These are phyloP conservation scores for Euryodendron excelsum DNA, from an alignment of 148 eudicot genomes.

Conservation along the genomic window DNA sequence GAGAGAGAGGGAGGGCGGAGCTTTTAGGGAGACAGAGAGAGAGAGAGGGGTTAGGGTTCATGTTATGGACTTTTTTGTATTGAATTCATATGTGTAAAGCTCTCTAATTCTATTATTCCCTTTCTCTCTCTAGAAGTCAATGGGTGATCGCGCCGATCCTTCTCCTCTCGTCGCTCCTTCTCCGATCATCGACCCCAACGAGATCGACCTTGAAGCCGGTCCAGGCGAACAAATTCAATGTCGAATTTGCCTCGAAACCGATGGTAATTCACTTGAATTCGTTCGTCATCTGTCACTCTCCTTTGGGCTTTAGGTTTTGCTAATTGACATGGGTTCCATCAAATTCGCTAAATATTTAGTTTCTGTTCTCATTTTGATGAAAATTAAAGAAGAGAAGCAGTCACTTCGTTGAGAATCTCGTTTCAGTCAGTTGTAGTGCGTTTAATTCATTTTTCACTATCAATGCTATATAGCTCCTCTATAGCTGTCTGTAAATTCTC, in stretches of 20 bases:
- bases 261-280: slow-evolving; percentile 40
- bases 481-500: not conserved
- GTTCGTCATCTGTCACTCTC: not conserved
- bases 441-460: not conserved
- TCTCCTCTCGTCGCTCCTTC: slow-evolving; percentile 64
- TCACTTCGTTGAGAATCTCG: not conserved
- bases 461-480: too few relatives aligned
- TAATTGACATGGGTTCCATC: not conserved
- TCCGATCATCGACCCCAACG: slow-evolving; percentile 32
- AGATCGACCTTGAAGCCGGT: slow-evolving; percentile 88
- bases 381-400: too few relatives aligned
- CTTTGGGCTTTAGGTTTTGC: not conserved
- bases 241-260: slow-evolving; percentile 94
- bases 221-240: slow-evolving; percentile 90
- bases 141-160: slow-evolving; percentile 59
- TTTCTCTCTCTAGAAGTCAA: slow-evolving; percentile 22
- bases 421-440: not conserved
- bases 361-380: not conserved
- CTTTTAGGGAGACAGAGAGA: not conserved
- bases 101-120: not conserved
- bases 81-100: not conserved
- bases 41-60: not conserved
- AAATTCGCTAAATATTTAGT: not conserved
- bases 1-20: not conserved
- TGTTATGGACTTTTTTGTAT: not conserved